Conservation (phyloP, 2,329 filamentous ascomycete genomes). For the Penicillium italicum region DNA sequence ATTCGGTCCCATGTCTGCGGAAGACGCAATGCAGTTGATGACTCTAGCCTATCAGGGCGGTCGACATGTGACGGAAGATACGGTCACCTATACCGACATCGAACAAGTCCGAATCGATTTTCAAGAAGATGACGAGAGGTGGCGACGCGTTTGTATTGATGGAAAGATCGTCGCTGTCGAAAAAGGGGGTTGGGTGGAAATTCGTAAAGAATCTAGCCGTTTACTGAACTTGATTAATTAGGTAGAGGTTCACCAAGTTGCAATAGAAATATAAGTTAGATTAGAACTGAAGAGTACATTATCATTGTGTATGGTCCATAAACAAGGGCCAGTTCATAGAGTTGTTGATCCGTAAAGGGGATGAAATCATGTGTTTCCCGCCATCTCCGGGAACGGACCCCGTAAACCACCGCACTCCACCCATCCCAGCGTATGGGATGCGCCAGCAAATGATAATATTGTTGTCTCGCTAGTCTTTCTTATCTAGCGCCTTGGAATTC, state of each 20-base stretch:
- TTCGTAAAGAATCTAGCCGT: constrained; percentile 40
- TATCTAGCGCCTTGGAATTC: background rate
- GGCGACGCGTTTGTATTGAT: constrained; percentile 88
- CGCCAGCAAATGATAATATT: background rate
- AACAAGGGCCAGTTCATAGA: background rate
- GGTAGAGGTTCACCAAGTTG: background rate
- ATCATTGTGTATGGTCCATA: background rate
- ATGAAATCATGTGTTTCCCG: constrained; percentile 7
- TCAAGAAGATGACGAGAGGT: constrained; percentile 57
- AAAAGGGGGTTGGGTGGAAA: constrained; percentile 65
- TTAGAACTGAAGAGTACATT: background rate
- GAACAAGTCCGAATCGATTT: constrained; percentile 65
- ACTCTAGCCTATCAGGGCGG: constrained; percentile 56
- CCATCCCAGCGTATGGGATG: background rate
- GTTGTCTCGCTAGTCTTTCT: background rate
- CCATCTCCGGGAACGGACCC: background rate
- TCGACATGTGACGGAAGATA: constrained; percentile 51
- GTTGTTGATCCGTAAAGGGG: background rate
- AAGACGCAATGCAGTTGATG: constrained; percentile 75
- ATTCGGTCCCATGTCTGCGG: constrained; percentile 64
- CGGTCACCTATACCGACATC: constrained; percentile 68
- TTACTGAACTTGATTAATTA: constrained; percentile 21
- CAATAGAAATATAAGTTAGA: background rate
- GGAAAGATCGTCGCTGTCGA: constrained; percentile 78
- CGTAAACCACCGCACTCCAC: background rate